Evolutionary conservation across 2,329 filamentous ascomycete genomes (phyloP).

Genomic region (Tolypocladium amazonense): DNA sequence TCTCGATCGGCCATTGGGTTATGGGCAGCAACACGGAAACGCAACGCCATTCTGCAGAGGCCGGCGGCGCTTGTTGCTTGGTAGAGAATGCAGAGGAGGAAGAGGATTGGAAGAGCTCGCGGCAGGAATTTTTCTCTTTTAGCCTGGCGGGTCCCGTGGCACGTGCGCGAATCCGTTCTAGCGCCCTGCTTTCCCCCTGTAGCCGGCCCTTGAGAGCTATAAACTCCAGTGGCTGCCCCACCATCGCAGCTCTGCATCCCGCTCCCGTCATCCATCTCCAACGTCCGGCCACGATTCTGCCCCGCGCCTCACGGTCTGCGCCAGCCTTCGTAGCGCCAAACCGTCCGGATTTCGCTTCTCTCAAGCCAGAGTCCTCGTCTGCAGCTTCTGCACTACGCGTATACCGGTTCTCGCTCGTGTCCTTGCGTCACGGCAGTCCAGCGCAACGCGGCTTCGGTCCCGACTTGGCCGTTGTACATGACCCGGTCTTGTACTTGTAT

Average conservation of each 20-base stretch:
- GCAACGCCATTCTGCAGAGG: not conserved
- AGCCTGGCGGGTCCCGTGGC: not conserved
- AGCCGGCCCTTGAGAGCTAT: not conserved
- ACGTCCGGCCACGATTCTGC: not conserved
- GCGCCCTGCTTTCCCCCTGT: not conserved
- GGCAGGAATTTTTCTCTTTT: not conserved
- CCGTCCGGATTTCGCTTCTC: not conserved
- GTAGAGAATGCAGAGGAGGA: not conserved
- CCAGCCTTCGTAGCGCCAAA: not conserved
- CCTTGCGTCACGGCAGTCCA: not conserved
- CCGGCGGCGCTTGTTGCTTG: not conserved
- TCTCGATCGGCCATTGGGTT: not conserved
- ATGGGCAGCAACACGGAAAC: not conserved
- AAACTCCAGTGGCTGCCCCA: constrained; percentile 1
- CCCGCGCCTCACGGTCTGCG: not conserved
- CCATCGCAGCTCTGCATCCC: not conserved
- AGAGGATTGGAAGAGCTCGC: not conserved
- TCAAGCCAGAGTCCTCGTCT: not conserved
- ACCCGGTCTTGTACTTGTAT: not conserved
- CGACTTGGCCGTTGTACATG: not conserved
- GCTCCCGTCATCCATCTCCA: not conserved
- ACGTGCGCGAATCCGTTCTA: not conserved
- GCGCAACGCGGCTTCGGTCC: not conserved
- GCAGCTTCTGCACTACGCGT: not conserved
- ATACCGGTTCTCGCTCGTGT: not conserved